Base-by-base conservation (phyloP, 2,329 filamentous ascomycete genomes). In the Penicillium thymicola region DNA sequence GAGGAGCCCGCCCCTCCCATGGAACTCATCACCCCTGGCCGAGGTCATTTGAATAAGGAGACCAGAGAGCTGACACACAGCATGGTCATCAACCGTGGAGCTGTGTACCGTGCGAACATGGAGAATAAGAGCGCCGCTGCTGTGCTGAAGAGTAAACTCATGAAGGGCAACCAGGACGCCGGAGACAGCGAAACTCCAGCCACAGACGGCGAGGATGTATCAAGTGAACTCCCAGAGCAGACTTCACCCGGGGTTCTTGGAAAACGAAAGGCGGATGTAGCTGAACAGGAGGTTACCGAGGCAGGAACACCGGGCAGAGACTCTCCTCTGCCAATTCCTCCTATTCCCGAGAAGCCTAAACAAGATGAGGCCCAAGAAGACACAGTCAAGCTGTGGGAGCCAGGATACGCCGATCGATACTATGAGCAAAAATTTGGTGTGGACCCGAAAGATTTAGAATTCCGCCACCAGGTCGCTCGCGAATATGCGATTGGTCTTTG, bases 351-450 rank as follows among this genome's bases (percentile, higher is more conserved):
- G 46, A 79, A 66, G 14, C 72, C 79, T 40, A 76, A 82, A 21
- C 76, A 79, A 13, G 86, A 88, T 53, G 87, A 86, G 40, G 82
- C 83, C 18, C 85, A 89, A 2, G 81, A 86, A 58, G 94, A 99
- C 70, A 90, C 87, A 18, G 89, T 99, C 51, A 85, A 88, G 57
- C 80, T 99, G 13, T 99, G 94, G 94, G 94, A 99, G 70, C 87
- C 92, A 51, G 94, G 94, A 8, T 99, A 99, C 72, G 87, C 89
- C 49, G 93, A 97, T 75, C 85, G 94, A 45, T 99, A 99, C 74
- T 99, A 99, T 71, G 89, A 96, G 72, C 91, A 96, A 72, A 99
- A 99, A 72, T 99, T 99, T 69, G 82, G 90, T 48, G 90, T 90
- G 45, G 86, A 89, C 57, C 86, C 90, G 2, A 84, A 88, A 51